These are phyloP conservation scores for Chrysoporthe austroafricana DNA, from an alignment of 2,329 filamentous ascomycete species.

Conservation along the genomic window DNA sequence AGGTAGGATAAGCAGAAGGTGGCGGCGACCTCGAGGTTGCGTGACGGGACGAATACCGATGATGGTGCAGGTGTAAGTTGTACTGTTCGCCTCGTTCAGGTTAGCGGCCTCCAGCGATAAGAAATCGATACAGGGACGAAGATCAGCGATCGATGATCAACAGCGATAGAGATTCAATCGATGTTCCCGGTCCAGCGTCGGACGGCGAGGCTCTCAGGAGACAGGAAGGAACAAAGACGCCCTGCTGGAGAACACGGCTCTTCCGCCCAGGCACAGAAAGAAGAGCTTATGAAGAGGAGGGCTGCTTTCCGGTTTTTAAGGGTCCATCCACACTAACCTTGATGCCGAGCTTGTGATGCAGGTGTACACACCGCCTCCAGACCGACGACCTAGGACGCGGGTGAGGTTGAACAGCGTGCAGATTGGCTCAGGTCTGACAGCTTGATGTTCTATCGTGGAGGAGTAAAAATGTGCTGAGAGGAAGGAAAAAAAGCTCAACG, in stretches of 20 bases:
- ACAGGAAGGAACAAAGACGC: conserved; percentile 10
- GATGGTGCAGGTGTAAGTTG: conserved; percentile 10
- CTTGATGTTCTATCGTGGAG: neutral
- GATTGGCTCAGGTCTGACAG: neutral
- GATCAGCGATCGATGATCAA: neutral
- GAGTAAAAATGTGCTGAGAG: neutral
- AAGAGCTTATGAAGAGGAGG: neutral
- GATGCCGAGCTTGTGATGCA: neutral
- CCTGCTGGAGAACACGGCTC: neutral
- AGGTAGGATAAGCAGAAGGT: conserved; percentile 6
- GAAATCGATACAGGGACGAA: neutral
- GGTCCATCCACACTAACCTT: conserved; percentile 6
- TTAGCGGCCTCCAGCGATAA: conserved; percentile 24
- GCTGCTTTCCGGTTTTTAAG: neutral
- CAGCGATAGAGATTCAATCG: neutral
- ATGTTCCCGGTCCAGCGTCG: neutral
- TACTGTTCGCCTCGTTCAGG: conserved; percentile 20
- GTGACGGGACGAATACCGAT: conserved; percentile 16
- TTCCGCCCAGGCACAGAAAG: neutral
- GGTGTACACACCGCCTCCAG: neutral
- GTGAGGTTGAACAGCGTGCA: neutral
- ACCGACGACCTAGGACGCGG: neutral
- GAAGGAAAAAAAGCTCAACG: neutral
- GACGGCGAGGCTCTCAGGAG: neutral
- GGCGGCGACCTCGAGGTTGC: conserved; percentile 17